A percentile compares a stretch with the other conserved stretches of the same genome.
Evolutionary conservation across 306 rosid genomes (phyloP).

Genomic region (Rosa rugosa): DNA sequence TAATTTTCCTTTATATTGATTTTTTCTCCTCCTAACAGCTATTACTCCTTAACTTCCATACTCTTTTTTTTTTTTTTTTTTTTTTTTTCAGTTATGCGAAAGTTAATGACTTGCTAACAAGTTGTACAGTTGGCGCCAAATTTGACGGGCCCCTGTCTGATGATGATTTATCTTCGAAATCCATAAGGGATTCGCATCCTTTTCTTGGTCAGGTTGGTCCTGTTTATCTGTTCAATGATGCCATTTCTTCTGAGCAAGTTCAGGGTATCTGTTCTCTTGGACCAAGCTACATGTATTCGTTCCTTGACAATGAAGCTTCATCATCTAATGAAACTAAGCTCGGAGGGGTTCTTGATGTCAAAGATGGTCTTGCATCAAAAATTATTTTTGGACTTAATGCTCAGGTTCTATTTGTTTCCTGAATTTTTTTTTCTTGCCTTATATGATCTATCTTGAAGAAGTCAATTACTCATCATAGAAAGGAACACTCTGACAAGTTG

Average conservation of each 20-base stretch:
- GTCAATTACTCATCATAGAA: not conserved
- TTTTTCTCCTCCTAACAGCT: slow-evolving; percentile 7
- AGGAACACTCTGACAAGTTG: slow-evolving; percentile 13
- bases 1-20: slow-evolving; percentile 11
- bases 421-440: not conserved
- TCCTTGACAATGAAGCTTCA: slow-evolving; percentile 84
- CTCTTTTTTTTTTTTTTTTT: not conserved
- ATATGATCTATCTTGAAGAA: not conserved
- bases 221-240: slow-evolving; percentile 76
- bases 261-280: slow-evolving; percentile 87
- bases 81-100: slow-evolving; percentile 78
- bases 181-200: slow-evolving; percentile 66
- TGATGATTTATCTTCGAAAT: slow-evolving; percentile 56
- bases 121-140: slow-evolving; percentile 83
- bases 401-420: slow-evolving; percentile 54
- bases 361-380: slow-evolving; percentile 87
- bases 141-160: slow-evolving; percentile 56
- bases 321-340: slow-evolving; percentile 62
- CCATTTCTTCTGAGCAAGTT: slow-evolving; percentile 87
- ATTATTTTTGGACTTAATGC: slow-evolving; percentile 92
- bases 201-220: slow-evolving; percentile 97
- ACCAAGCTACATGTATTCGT: slow-evolving; percentile 95
- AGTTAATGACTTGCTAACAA: slow-evolving; percentile 71
- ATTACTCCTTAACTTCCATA: slow-evolving; percentile 22
- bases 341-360: slow-evolving; percentile 79